Conservation (phyloP, 441 rosid genomes). For the Gossypium davidsonii region DNA sequence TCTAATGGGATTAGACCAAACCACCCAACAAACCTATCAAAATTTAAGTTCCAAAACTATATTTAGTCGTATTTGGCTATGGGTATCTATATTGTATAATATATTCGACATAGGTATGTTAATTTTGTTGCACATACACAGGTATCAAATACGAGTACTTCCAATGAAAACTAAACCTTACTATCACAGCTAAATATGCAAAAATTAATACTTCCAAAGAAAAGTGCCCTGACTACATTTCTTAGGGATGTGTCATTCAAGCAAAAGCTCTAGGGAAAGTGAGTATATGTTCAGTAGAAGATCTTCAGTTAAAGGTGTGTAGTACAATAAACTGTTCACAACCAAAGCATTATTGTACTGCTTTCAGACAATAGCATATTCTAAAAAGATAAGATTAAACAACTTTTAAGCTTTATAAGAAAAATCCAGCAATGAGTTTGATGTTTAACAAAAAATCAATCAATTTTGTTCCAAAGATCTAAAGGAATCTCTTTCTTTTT, state of each 20-base stretch:
- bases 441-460: not conserved
- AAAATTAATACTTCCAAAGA: not conserved
- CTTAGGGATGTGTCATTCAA: not conserved
- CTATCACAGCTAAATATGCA: not conserved
- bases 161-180: no score
- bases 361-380: not conserved
- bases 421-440: not conserved
- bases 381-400: constrained; percentile 4
- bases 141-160: no score
- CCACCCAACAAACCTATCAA: not conserved
- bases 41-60: not conserved
- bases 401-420: constrained; percentile 2
- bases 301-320: not conserved
- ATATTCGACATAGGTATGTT: no score
- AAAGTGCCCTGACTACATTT: not conserved
- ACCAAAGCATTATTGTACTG: constrained; percentile 10
- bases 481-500: not conserved
- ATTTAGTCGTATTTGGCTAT: no score
- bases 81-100: no score
- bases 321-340: constrained; percentile 3
- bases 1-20: not conserved
- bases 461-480: not conserved
- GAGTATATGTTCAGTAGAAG: not conserved
- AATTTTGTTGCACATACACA: no score
- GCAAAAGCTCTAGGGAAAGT: not conserved